Conservation (phyloP, 306 rosid genomes). For the Neltuma alba region DNA sequence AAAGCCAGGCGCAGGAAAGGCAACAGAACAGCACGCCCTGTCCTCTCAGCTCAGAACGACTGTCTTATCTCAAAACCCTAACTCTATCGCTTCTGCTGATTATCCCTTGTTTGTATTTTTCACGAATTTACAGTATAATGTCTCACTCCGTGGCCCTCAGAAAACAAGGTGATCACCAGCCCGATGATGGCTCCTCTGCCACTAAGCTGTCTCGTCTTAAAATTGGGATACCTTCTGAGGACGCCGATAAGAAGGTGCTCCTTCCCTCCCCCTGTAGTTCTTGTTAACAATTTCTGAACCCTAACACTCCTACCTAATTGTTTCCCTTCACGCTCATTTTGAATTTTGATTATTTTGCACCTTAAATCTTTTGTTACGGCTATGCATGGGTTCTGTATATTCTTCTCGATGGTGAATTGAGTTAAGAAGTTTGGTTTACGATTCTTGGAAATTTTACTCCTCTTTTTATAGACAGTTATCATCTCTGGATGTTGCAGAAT, state of each 20-base stretch:
- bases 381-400: neutral
- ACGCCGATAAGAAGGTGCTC: constrained; percentile 64
- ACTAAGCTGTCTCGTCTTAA: constrained; percentile 63
- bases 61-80: constrained; percentile 34
- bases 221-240: constrained; percentile 68
- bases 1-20: neutral
- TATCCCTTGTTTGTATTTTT: neutral
- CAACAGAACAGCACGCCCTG: neutral
- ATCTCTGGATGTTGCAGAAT: constrained; percentile 53
- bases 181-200: constrained; percentile 73
- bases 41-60: neutral
- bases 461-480: neutral
- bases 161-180: constrained; percentile 58
- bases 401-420: neutral
- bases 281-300: constrained; percentile 25
- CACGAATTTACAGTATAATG: constrained; percentile 30
- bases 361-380: neutral
- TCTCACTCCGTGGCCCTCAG: constrained; percentile 50
- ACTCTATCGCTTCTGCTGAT: neutral
- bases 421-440: neutral
- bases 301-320: constrained; percentile 10
- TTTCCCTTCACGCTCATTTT: neutral
- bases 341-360: neutral
- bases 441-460: neutral
- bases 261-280: neutral